Evolutionary conservation across 495 filamentous ascomycete genomes (phyloP).

Genomic region (Extremus antarcticus): DNA sequence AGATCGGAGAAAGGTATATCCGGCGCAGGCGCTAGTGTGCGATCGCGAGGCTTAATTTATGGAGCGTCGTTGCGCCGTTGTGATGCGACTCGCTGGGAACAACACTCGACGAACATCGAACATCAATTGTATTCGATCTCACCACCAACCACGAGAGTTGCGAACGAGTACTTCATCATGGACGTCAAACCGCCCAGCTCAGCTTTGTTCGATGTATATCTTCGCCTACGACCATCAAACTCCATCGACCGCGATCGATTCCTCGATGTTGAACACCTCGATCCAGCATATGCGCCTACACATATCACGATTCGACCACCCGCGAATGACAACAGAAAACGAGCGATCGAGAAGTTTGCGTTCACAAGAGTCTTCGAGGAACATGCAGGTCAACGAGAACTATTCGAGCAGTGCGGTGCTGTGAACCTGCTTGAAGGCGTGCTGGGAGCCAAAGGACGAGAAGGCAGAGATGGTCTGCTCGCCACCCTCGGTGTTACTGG

Average conservation of each 20-base stretch:
- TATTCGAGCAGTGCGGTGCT: conserved; percentile 76
- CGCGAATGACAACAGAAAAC: conserved; percentile 57
- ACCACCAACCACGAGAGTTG: background rate
- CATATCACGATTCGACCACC: conserved; percentile 85
- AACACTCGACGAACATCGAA: no score
- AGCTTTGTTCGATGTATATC: conserved; percentile 81
- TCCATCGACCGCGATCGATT: conserved; percentile 49
- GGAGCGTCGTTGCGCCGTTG: background rate
- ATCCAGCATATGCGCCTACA: conserved; percentile 40
- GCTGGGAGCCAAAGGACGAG: conserved; percentile 51
- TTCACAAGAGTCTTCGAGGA: conserved; percentile 94
- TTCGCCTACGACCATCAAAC: conserved; percentile 72
- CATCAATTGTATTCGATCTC: no score
- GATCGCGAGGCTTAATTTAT: background rate
- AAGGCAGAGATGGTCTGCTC: conserved; percentile 77
- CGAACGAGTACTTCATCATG: conserved; percentile 1
- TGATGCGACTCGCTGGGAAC: no score
- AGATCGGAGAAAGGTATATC: background rate
- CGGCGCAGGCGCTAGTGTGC: conserved; percentile 1
- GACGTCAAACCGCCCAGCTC: conserved; percentile 13
- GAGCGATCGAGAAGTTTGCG: conserved; percentile 83
- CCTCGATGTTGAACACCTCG: conserved; percentile 57
- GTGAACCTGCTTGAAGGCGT: conserved; percentile 68
- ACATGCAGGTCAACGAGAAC: conserved; percentile 65
- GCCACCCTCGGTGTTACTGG: conserved; percentile 93